Conservation (phyloP, 2,329 filamentous ascomycete species). For the Cryphonectria japonica region DNA sequence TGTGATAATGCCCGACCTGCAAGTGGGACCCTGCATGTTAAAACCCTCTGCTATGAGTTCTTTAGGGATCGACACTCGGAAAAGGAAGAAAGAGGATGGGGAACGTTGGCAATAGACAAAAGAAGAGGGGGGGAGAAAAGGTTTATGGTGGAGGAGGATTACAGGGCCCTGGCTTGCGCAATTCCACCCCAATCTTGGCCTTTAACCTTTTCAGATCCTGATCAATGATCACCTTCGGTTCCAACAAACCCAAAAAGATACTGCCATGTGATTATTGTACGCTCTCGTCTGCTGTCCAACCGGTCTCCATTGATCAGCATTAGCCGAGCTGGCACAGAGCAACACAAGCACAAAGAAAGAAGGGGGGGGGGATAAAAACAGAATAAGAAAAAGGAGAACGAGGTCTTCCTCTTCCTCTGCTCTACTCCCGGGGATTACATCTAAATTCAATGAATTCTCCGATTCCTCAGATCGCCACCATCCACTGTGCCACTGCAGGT, state of each 20-base stretch:
- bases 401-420: not conserved
- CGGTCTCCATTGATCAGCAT: not conserved
- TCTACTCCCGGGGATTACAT: not conserved
- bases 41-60: not conserved
- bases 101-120: not conserved
- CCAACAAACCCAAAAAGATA: not conserved
- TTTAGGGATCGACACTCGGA: slow-evolving; percentile 4
- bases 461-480: not conserved
- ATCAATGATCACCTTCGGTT: not conserved
- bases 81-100: not conserved
- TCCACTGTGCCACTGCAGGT: not conserved
- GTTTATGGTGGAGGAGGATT: not conserved
- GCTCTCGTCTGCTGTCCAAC: not conserved
- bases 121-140: too few species aligned
- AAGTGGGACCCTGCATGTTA: slow-evolving; percentile 4
- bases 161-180: not conserved
- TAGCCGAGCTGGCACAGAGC: not conserved
- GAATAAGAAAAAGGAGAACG: not conserved
- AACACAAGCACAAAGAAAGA: not conserved
- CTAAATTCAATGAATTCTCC: not conserved
- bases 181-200: not conserved
- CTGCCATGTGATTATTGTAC: not conserved
- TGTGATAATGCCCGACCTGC: not conserved
- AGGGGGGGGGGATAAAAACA: not conserved
- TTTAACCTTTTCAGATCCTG: not conserved